These are phyloP conservation scores for Tuctoria greenei DNA, from an alignment of 176 grass and related monocot genomes.

Conservation along the genomic window DNA sequence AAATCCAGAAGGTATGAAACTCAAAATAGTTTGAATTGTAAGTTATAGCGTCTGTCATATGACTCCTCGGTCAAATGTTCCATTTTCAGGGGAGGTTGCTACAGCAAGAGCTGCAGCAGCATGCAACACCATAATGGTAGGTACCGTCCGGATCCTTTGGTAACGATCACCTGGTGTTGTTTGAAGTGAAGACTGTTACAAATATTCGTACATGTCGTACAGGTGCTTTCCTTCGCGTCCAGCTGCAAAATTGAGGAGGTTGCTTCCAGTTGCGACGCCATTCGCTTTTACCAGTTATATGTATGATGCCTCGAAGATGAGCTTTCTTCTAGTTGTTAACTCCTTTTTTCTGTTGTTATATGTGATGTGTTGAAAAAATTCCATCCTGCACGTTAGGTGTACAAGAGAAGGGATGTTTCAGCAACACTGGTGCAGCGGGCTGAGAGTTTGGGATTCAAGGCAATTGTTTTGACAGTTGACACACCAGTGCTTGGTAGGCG, in stretches of 20 bases:
- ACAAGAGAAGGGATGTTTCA: slow-evolving; percentile 70
- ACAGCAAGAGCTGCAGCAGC: slow-evolving; percentile 89
- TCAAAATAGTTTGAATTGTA: neutral
- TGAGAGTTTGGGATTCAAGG: slow-evolving; percentile 72
- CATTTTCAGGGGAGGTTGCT: slow-evolving; percentile 73
- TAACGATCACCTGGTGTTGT: neutral
- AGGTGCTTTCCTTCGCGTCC: slow-evolving; percentile 77
- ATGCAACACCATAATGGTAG: slow-evolving; percentile 77
- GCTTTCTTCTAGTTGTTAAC: neutral
- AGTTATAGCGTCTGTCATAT: neutral
- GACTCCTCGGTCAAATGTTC: neutral
- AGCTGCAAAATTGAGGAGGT: slow-evolving; percentile 81
- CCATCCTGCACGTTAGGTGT: slow-evolving; percentile 46
- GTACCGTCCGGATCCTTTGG: neutral
- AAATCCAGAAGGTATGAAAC: slow-evolving; percentile 63
- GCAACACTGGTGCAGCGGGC: slow-evolving; percentile 61
- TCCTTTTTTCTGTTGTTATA: neutral
- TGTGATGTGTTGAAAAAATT: neutral
- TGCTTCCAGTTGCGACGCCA: slow-evolving; percentile 58
- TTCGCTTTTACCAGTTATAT: slow-evolving; percentile 96
- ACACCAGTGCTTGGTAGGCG: slow-evolving; percentile 72
- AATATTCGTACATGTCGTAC: slow-evolving; percentile 2
- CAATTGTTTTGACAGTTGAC: slow-evolving; percentile 90
- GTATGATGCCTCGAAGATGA: slow-evolving; percentile 43
- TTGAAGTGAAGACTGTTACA: slow-evolving; percentile 4